A percentile compares a stretch with the other conserved stretches of the same genome.
Conservation (phyloP, 345 rosid genomes). For the Moricandia arvensis region DNA sequence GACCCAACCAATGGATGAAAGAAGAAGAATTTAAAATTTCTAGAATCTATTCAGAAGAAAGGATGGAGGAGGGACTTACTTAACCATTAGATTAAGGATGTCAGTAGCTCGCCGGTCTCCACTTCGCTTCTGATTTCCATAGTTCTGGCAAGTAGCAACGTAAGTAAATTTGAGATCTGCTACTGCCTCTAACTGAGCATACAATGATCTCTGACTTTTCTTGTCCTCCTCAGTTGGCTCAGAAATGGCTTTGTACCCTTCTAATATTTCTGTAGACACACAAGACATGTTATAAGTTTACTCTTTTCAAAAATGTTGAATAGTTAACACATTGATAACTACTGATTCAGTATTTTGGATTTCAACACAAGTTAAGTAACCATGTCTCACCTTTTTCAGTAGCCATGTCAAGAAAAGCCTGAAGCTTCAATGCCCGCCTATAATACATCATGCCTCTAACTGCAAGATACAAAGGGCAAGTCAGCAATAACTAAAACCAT, state of each 20-base stretch:
- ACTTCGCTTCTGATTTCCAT: conserved; percentile 87
- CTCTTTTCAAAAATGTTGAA: neutral
- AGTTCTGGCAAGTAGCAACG: conserved; percentile 95
- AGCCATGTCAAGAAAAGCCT: conserved; percentile 99
- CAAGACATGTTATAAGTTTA: conserved; percentile 19
- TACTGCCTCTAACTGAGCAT: conserved; percentile 83
- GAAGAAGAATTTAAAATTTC: conserved; percentile 5
- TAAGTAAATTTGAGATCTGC: conserved; percentile 96
- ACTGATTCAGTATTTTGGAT: neutral
- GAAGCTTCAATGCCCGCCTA: conserved; percentile 94
- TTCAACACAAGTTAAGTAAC: conserved; percentile 18
- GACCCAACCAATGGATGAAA: conserved; percentile 15
- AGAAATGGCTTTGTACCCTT: conserved; percentile 87
- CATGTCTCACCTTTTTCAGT: conserved; percentile 55
- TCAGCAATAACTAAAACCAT: conserved; percentile 26
- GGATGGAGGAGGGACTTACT: conserved; percentile 53
- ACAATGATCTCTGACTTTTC: conserved; percentile 82
- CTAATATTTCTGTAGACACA: conserved; percentile 72
- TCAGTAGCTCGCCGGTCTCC: conserved; percentile 96
- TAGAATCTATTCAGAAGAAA: conserved; percentile 7
- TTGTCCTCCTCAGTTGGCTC: conserved; percentile 88
- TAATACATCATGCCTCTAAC: conserved; percentile 99
- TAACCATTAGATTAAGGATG: conserved; percentile 94
- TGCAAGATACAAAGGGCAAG: conserved; percentile 37
- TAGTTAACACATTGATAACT: neutral